Evolutionary conservation across 192 early-diverging fungal species (phyloP).

Genomic region (Coemansia sp.): DNA sequence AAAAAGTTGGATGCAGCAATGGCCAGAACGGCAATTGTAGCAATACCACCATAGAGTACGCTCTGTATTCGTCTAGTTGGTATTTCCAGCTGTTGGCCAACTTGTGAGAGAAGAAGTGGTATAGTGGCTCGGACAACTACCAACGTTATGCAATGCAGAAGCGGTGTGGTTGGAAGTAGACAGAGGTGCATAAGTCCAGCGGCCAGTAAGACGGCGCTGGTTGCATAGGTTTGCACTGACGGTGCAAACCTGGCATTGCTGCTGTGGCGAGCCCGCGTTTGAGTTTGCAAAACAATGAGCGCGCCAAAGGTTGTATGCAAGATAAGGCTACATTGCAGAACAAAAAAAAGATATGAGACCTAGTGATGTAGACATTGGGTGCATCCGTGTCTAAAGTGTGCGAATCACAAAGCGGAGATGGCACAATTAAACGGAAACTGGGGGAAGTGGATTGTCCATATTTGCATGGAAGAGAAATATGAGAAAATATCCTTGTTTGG

Average conservation of each 20-base stretch:
- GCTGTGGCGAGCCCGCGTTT: too few relatives aligned
- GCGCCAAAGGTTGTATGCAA: slow-evolving; percentile 1
- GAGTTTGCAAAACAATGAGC: not conserved
- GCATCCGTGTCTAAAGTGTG: too few relatives aligned
- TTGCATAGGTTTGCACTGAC: not conserved
- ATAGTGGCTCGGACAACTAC: not conserved
- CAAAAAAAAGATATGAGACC: not conserved
- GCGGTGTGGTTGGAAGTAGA: too few relatives aligned
- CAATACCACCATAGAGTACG: too few relatives aligned
- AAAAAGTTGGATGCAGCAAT: too few relatives aligned
- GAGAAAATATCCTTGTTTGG: slow-evolving; percentile 3
- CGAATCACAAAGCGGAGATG: not conserved
- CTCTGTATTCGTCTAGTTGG: too few relatives aligned
- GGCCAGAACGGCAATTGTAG: not conserved
- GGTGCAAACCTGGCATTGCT: too few relatives aligned
- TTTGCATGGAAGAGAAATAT: too few relatives aligned
- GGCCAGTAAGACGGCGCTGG: not conserved
- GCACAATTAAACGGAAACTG: not conserved
- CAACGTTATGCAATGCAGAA: too few relatives aligned
- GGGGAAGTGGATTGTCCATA: not conserved
- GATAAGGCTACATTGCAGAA: slow-evolving; percentile 9
- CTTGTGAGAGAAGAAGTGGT: not conserved
- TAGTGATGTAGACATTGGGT: too few relatives aligned
- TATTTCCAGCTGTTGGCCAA: not conserved
- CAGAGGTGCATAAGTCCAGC: too few relatives aligned